These are phyloP conservation scores for Tolypocladium endophyticum DNA, from an alignment of 2,329 filamentous ascomycete species.

Conservation along the genomic window DNA sequence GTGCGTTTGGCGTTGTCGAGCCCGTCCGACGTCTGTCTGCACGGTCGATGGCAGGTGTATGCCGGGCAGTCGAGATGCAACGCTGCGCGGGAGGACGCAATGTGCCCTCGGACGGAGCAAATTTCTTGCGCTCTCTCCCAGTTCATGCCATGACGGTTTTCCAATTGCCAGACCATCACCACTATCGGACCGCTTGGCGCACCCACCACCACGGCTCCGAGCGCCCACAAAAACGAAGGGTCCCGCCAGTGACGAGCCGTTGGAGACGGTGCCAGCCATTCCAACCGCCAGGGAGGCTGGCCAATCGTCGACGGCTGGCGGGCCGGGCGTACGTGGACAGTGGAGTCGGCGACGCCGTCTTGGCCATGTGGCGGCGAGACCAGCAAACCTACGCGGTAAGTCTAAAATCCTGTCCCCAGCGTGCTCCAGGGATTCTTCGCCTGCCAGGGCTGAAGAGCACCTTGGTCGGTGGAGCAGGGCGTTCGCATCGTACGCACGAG, in stretches of 20 bases:
- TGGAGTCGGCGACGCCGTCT: not conserved
- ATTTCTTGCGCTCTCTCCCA: not conserved
- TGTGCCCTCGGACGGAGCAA: not conserved
- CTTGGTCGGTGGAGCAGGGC: not conserved
- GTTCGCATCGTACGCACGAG: not conserved
- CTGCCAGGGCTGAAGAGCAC: not conserved
- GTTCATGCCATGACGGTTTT: not conserved
- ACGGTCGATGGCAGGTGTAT: not conserved
- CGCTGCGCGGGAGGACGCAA: not conserved
- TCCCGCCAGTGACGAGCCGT: not conserved
- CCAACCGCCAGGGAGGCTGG: not conserved
- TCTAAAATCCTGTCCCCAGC: not conserved
- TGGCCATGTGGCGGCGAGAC: not conserved
- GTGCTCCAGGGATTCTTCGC: not conserved
- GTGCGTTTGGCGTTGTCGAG: not conserved
- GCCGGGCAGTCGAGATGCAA: not conserved
- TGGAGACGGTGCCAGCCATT: not conserved
- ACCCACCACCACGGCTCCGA: not conserved
- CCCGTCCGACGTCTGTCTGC: not conserved
- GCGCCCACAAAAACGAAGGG: not conserved
- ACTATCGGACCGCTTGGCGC: not conserved
- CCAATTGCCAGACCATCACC: not conserved
- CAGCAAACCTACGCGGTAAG: not conserved
- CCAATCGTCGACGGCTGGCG: not conserved
- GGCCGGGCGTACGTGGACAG: not conserved